These are phyloP conservation scores for Platismatia glauca DNA, from an alignment of 495 filamentous ascomycete genomes.

Conservation along the genomic window DNA sequence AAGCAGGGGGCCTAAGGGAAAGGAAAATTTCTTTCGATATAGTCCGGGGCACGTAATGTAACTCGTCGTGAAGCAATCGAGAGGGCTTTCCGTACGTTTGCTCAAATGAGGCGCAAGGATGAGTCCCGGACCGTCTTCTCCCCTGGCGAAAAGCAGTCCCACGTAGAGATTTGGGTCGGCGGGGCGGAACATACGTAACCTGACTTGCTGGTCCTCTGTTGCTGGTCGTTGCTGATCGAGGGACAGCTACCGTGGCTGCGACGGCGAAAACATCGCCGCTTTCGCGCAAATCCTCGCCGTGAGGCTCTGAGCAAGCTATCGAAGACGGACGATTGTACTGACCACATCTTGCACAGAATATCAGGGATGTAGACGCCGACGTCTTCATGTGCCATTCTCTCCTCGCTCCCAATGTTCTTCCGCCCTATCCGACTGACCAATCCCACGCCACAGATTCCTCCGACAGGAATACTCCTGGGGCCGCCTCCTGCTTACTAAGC, in stretches of 20 bases:
- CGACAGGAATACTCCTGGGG: neutral
- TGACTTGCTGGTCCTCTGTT: too few relatives aligned
- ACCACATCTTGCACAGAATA: neutral
- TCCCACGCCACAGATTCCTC: neutral
- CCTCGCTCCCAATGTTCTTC: too few relatives aligned
- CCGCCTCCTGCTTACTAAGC: neutral
- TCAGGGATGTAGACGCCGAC: neutral
- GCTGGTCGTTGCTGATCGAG: neutral
- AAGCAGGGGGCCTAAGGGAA: neutral
- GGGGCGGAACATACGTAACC: neutral
- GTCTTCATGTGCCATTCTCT: neutral
- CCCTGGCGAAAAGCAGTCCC: neutral
- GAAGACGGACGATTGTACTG: neutral
- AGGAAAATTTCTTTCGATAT: neutral
- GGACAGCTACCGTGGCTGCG: neutral
- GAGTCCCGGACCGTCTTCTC: neutral
- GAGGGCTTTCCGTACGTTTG: neutral
- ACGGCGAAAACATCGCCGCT: neutral
- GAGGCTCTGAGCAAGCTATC: neutral
- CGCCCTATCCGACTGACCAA: neutral
- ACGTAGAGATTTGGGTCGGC: neutral
- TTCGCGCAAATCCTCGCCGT: neutral
- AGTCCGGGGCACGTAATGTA: neutral
- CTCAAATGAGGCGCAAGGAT: neutral
- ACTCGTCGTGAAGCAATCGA: neutral